Evolutionary conservation across 2,329 filamentous ascomycete genomes (phyloP).

Genomic region (Mollisia scopiformis): DNA sequence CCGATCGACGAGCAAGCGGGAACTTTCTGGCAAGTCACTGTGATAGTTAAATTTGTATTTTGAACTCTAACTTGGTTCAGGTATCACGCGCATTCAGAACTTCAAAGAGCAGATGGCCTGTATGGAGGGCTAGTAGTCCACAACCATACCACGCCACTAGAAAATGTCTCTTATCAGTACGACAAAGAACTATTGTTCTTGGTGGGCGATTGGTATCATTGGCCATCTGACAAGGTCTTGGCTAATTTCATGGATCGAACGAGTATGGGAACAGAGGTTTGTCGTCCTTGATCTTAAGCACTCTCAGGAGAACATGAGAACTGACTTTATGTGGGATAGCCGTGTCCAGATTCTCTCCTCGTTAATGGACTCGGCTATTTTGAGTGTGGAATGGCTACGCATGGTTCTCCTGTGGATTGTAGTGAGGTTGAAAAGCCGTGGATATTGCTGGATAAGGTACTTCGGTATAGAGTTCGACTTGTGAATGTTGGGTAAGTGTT

Average conservation of each 20-base stretch:
- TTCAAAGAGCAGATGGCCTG: constrained; percentile 47
- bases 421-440: constrained; percentile 36
- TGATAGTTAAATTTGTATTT: background rate
- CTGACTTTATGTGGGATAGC: constrained; percentile 37
- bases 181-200: constrained; percentile 46
- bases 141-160: constrained; percentile 28
- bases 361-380: constrained; percentile 50
- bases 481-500: constrained; percentile 24
- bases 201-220: constrained; percentile 52
- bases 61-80: constrained; percentile 36
- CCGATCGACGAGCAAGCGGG: constrained; percentile 18
- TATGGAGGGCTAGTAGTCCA: constrained; percentile 50
- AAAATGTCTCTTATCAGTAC: constrained; percentile 32
- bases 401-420: constrained; percentile 40
- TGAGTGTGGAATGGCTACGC: constrained; percentile 47
- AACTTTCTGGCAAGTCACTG: constrained; percentile 18
- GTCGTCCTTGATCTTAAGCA: constrained; percentile 3
- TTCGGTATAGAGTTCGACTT: constrained; percentile 27
- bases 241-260: constrained; percentile 45
- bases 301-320: background rate
- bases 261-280: constrained; percentile 46
- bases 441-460: constrained; percentile 30
- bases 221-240: constrained; percentile 42
- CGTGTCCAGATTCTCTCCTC: constrained; percentile 49
- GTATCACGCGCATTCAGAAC: constrained; percentile 48